A percentile compares a stretch with the other conserved stretches of the same genome.
Evolutionary conservation across 306 rosid species (phyloP).

Genomic region (Prunus salicina): DNA sequence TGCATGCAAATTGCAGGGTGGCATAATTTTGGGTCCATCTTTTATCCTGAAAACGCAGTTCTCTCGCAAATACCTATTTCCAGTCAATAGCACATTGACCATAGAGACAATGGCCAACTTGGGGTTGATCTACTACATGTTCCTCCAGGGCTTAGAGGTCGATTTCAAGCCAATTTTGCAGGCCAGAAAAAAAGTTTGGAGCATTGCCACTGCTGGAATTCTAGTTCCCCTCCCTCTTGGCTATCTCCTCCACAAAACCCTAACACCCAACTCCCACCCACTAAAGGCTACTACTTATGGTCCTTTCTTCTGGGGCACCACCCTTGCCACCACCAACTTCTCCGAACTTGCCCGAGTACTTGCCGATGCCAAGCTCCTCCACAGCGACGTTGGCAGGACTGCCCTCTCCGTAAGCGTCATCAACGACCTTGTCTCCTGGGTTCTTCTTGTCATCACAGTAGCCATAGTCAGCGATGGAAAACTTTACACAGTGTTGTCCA

Average conservation of each 20-base stretch:
- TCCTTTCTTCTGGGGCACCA: slow-evolving; percentile 33
- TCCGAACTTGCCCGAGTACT: not conserved
- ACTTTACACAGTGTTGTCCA: slow-evolving; percentile 8
- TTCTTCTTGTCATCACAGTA: not conserved
- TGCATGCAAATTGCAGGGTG: slow-evolving; percentile 23
- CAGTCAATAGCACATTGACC: slow-evolving; percentile 9
- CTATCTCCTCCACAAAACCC: slow-evolving; percentile 12
- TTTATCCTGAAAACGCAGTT: not conserved
- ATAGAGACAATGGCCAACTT: slow-evolving; percentile 30
- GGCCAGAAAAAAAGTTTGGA: slow-evolving; percentile 27
- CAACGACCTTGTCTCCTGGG: not conserved
- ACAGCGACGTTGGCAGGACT: not conserved
- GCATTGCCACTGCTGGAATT: slow-evolving; percentile 32
- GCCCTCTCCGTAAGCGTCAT: not conserved
- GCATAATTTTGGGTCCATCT: slow-evolving; percentile 36
- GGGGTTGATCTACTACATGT: slow-evolving; percentile 38
- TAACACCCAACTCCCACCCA: not conserved
- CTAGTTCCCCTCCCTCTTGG: slow-evolving; percentile 30
- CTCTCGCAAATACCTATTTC: not conserved
- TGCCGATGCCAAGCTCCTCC: not conserved
- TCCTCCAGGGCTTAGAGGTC: slow-evolving; percentile 37
- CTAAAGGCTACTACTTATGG: slow-evolving; percentile 3
- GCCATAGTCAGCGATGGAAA: slow-evolving; percentile 2
- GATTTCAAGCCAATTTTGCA: slow-evolving; percentile 28
- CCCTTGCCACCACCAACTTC: not conserved